Conservation (phyloP, 1,139 yeast species). For the Hyphopichia buzzinii region DNA sequence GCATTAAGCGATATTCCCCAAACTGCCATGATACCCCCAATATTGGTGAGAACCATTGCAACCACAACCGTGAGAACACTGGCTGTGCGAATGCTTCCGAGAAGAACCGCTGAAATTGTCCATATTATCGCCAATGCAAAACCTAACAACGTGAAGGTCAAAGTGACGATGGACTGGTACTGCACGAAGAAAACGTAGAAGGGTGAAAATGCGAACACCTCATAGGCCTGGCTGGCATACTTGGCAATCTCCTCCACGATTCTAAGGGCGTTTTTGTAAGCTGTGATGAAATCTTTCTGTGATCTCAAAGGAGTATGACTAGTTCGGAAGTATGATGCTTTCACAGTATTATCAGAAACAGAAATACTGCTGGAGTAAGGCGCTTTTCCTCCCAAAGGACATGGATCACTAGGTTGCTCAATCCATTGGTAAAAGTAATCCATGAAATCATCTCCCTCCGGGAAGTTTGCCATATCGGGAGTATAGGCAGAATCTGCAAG, state of each 20-base stretch:
- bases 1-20: slow-evolving; percentile 84
- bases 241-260: slow-evolving; percentile 57
- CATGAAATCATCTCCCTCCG: slow-evolving; percentile 73
- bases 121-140: slow-evolving; percentile 59
- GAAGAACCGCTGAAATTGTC: slow-evolving; percentile 49
- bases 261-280: slow-evolving; percentile 72
- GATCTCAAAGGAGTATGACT: slow-evolving; percentile 81
- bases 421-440: slow-evolving; percentile 79
- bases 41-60: slow-evolving; percentile 60
- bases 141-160: slow-evolving; percentile 55
- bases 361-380: slow-evolving; percentile 71
- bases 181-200: slow-evolving; percentile 92
- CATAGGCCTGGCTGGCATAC: slow-evolving; percentile 31
- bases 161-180: slow-evolving; percentile 59
- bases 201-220: slow-evolving; percentile 88
- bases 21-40: slow-evolving; percentile 77
- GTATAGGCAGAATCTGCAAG: slow-evolving; percentile 62
- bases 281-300: slow-evolving; percentile 79
- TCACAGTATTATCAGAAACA: slow-evolving; percentile 38
- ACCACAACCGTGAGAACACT: slow-evolving; percentile 58
- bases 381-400: slow-evolving; percentile 95
- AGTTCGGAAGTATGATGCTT: slow-evolving; percentile 70
- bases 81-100: slow-evolving; percentile 70
- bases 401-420: slow-evolving; percentile 78
- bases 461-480: slow-evolving; percentile 79